These are phyloP conservation scores for Infundibulicybe gibba DNA, from an alignment of 768 basidiomycete genomes.

Conservation along the genomic window DNA sequence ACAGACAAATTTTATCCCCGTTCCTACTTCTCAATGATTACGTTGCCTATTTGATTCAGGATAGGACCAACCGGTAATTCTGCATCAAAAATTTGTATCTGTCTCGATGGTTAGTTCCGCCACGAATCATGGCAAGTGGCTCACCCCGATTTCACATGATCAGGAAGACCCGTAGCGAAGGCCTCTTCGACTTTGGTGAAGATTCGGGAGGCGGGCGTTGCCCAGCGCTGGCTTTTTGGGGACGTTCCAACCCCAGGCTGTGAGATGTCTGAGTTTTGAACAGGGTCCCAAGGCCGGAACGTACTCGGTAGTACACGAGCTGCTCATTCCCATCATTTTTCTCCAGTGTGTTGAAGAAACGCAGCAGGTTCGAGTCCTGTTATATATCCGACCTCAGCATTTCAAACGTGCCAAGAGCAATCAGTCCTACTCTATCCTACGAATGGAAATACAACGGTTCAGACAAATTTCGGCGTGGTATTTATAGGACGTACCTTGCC, in stretches of 20 bases:
- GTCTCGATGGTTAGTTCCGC: not conserved
- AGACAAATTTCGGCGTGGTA: too few species aligned
- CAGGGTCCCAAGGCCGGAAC: not conserved
- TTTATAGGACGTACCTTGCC: too few species aligned
- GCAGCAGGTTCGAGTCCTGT: not conserved
- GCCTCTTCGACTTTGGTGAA: not conserved
- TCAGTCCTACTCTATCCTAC: too few species aligned
- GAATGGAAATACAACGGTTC: too few species aligned
- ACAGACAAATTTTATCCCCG: not conserved
- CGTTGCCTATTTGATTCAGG: not conserved
- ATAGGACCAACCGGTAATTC: not conserved
- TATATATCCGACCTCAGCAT: too few species aligned
- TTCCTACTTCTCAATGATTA: too few species aligned
- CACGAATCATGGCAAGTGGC: not conserved
- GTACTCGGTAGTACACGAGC: not conserved
- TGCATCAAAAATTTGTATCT: not conserved
- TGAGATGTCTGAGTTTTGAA: not conserved
- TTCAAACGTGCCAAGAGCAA: too few species aligned
- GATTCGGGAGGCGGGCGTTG: not conserved
- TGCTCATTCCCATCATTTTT: not conserved
- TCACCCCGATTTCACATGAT: not conserved
- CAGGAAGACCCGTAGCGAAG: not conserved
- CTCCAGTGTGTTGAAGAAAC: not conserved
- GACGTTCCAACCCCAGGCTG: not conserved
- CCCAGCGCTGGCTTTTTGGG: not conserved